Evolutionary conservation across 441 rosid species (phyloP), one percentile per base, ranked within the genome.

Genomic region (Erysimum cheiri): DNA sequence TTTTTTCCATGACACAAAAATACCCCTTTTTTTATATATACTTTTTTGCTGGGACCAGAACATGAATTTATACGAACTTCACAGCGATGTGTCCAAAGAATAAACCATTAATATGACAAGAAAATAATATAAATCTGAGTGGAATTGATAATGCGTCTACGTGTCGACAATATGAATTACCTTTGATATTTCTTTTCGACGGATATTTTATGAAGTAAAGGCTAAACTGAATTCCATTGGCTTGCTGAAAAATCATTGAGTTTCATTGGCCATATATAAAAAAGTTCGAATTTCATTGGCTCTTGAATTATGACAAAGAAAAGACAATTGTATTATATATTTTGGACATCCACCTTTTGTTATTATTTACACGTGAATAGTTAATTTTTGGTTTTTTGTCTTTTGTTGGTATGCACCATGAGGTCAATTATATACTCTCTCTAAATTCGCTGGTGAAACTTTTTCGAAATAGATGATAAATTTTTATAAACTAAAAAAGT

Each of bases 111-210:
- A 17, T 52, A 44, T 67, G 78, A 67, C 68, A 67, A 41, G 13
- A 35, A 52, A 52, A 41, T 10, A 0, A 49, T 41, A 11, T 3
- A 33, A 52, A 74, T 35, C 57, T 67, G 28, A 74, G 73, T 74
- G 78, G 78, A 68, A 67, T 12, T 67, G 5, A 44, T 67, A 60
- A 67, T 74, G 78, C 64, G 59, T 44, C 44, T 53, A 74, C 78
- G 73, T 74, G 73, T 74, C 69, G 69, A 74, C 50, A 0, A 1
- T 74, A 33, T 43, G 44, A 33, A 17, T 60, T n/a, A 67, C n/a
- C 33, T 24, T 8, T 40, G n/a, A 33, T 35, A n/a, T 67, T 60
- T 53, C 19, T 52, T 37, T 60, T 17, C 5, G 1, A 12, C 1
- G 60, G 28, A 41, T 59, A 52, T 29, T 43, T 26, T 6, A 46